Conservation (phyloP, 441 rosid genomes). For the Flueggea neowawraea region DNA sequence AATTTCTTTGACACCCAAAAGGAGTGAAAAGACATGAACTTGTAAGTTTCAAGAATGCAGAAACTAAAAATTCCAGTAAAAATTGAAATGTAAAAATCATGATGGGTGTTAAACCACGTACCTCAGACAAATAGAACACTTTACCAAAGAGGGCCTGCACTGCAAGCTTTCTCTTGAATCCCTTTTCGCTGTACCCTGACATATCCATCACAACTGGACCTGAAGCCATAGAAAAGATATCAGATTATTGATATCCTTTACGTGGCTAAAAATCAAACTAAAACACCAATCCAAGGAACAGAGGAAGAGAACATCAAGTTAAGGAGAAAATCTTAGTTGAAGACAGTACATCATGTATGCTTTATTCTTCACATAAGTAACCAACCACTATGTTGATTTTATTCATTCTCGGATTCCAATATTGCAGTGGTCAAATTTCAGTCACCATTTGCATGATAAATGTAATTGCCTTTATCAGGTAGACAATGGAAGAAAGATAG, state of each 20-base stretch:
- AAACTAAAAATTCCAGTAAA: not conserved
- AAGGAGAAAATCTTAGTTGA: not conserved
- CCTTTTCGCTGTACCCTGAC: constrained; percentile 82
- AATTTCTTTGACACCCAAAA: no score
- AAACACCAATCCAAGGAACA: not conserved
- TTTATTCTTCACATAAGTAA: not conserved
- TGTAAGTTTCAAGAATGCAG: not conserved
- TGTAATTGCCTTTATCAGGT: no score
- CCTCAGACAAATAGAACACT: constrained; percentile 92
- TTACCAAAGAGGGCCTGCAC: constrained; percentile 88
- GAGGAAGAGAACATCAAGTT: not conserved
- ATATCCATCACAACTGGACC: constrained; percentile 91
- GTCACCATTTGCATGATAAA: no score
- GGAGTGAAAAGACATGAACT: no score
- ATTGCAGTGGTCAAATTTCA: no score
- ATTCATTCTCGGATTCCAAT: no score
- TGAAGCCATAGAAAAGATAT: constrained; percentile 25
- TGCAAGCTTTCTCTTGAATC: constrained; percentile 94
- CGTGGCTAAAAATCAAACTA: not conserved
- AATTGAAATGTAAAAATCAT: not conserved
- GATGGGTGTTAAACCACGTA: constrained; percentile 20
- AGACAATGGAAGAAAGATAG: no score
- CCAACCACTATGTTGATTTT: no score
- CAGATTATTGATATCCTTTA: constrained; percentile 2
- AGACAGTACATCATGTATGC: not conserved